Evolutionary conservation across 306 rosid genomes (phyloP).

Genomic region (Prunus campanulata): DNA sequence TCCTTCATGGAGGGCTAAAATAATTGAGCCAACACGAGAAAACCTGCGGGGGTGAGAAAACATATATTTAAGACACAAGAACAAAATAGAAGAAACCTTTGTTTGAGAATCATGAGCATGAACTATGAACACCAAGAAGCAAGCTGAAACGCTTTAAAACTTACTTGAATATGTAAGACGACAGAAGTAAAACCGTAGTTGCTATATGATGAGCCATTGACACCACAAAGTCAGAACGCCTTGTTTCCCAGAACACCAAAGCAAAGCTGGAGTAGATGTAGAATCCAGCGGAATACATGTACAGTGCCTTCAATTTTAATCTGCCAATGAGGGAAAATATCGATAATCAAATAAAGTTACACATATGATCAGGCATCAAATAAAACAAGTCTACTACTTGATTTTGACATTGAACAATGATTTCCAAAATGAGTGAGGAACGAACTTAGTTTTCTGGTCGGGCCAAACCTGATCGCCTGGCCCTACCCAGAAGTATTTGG

Average conservation of each 20-base stretch:
- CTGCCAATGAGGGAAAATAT: slow-evolving; percentile 12
- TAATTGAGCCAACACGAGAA: slow-evolving; percentile 33
- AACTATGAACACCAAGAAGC: neutral
- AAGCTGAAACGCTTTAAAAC: neutral
- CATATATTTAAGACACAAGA: neutral
- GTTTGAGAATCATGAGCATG: neutral
- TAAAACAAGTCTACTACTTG: neutral
- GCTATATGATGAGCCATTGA: slow-evolving; percentile 36
- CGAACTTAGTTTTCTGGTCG: slow-evolving; percentile 34
- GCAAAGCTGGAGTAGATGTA: slow-evolving; percentile 38
- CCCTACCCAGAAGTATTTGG: slow-evolving; percentile 36
- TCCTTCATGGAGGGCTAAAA: slow-evolving; percentile 41
- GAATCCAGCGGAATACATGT: slow-evolving; percentile 38
- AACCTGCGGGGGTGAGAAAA: slow-evolving; percentile 18
- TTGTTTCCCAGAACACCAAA: slow-evolving; percentile 42
- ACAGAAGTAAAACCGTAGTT: slow-evolving; percentile 21
- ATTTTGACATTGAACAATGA: neutral
- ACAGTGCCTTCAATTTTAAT: slow-evolving; percentile 33
- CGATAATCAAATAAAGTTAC: neutral
- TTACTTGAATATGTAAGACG: slow-evolving; percentile 24
- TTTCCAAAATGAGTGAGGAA: slow-evolving; percentile 2
- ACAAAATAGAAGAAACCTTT: neutral
- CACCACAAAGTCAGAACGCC: slow-evolving; percentile 40
- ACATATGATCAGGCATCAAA: neutral
- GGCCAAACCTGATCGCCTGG: slow-evolving; percentile 42